phyloP scores from a whole-genome alignment of 768 basidiomycete species.

The Tylopilus sp. region DNA sequence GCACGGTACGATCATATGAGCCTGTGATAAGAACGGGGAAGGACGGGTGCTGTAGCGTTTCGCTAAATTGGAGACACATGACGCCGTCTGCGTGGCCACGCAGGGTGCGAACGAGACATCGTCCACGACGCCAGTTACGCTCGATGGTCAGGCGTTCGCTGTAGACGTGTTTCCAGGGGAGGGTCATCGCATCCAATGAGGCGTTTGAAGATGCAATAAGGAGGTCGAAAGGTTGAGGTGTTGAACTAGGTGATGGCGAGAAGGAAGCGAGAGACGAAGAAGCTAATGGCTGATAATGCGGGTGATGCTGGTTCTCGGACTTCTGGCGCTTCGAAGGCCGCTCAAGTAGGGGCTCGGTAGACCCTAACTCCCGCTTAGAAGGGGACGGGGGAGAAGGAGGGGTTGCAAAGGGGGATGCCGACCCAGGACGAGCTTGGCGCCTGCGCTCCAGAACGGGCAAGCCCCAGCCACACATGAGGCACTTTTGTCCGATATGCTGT shows the following conservation, averaged over 20 bases:
- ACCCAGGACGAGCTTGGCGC: conserved; percentile 42
- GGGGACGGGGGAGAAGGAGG: conserved; percentile 23
- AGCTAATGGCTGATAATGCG: not conserved
- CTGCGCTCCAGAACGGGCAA: conserved; percentile 85
- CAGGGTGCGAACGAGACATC: conserved; percentile 79
- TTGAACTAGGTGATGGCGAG: conserved; percentile 4
- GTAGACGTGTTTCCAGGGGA: conserved; percentile 99
- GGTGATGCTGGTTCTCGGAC: conserved; percentile 6
- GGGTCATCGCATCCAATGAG: conserved; percentile 46
- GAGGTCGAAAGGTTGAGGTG: conserved; percentile 7
- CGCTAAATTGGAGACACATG: conserved; percentile 95
- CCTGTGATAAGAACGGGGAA: conserved; percentile 97
- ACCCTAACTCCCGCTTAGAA: conserved; percentile 41
- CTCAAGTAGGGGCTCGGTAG: conserved; percentile 20
- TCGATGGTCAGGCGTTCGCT: conserved; percentile 95
- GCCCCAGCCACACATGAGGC: conserved; percentile 96
- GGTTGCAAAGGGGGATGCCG: conserved; percentile 35
- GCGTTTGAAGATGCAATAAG: conserved; percentile 34
- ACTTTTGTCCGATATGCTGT: conserved; percentile 97
- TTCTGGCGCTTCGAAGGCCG: conserved; percentile 53
- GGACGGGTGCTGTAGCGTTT: conserved; percentile 73
- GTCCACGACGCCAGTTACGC: conserved; percentile 94
- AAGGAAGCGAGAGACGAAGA: conserved; percentile 16
- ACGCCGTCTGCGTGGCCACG: conserved; percentile 94
- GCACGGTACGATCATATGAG: conserved; percentile 90